A percentile compares a stretch with the other conserved stretches of the same genome.
These are phyloP conservation scores for Fusarium zealandicum DNA, from an alignment of 2,329 filamentous ascomycete genomes.

Conservation along the genomic window DNA sequence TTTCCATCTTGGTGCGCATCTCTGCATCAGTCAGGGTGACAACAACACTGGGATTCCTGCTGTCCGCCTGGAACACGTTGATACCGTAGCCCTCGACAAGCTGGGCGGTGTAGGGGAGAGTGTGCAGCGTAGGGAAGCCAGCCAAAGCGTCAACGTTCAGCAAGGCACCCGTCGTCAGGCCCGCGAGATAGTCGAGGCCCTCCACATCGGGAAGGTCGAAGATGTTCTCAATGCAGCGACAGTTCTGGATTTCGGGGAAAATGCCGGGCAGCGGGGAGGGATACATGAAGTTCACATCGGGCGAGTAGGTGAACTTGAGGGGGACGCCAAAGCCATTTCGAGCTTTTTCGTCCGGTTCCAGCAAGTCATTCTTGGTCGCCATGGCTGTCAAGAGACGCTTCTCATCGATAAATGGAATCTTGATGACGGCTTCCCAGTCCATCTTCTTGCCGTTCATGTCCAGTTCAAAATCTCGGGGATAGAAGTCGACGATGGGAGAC, in stretches of 20 bases:
- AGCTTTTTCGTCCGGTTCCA: conserved; percentile 79
- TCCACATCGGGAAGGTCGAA: conserved; percentile 95
- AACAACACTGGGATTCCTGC: conserved; percentile 95
- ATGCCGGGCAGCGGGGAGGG: conserved; percentile 87
- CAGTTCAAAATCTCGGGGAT: conserved; percentile 93
- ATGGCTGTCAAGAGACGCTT: conserved; percentile 84
- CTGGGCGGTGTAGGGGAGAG: conserved; percentile 80
- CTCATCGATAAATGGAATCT: conserved; percentile 98
- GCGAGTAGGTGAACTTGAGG: conserved; percentile 88
- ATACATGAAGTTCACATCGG: conserved; percentile 80
- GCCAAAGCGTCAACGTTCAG: conserved; percentile 84
- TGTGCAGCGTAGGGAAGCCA: conserved; percentile 90
- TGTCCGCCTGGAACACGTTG: conserved; percentile 94
- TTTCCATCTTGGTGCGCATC: conserved; percentile 70
- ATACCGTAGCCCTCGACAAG: conserved; percentile 80
- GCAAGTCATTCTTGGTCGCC: conserved; percentile 78
- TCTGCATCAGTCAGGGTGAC: conserved; percentile 83
- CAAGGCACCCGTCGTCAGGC: conserved; percentile 83
- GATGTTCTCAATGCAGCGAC: conserved; percentile 93
- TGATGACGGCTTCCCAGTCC: conserved; percentile 99
- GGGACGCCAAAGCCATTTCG: conserved; percentile 92
- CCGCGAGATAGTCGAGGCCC: conserved; percentile 83
- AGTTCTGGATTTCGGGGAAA: conserved; percentile 87
- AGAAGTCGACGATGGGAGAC: conserved; percentile 97
- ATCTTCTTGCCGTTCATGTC: conserved; percentile 99